Percentiles rank a stretch among this genome's conserved stretches.
Evolutionary conservation across 192 early-diverging fungal genomes (phyloP).

Genomic region (Phycomyces nitens): DNA sequence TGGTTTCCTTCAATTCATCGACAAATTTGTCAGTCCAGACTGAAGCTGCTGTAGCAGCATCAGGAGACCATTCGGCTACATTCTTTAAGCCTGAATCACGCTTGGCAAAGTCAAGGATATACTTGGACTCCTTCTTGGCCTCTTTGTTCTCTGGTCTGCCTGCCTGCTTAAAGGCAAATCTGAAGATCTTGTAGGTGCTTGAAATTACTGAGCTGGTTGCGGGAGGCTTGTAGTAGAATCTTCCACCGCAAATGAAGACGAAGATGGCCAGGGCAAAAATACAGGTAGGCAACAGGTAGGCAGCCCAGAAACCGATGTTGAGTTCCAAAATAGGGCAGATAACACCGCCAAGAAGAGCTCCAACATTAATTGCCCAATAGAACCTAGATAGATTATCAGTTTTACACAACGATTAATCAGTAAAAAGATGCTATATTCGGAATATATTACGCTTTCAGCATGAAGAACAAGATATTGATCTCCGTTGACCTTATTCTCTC

Average conservation of each 20-base stretch:
- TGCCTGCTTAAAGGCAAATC: constrained; percentile 15
- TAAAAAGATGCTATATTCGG: too few relatives aligned
- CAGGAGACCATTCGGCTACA: constrained; percentile 12
- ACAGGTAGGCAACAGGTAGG: constrained; percentile 54
- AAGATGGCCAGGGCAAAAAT: constrained; percentile 50
- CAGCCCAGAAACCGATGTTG: constrained; percentile 60
- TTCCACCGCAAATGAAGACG: constrained; percentile 50
- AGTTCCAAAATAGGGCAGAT: constrained; percentile 38
- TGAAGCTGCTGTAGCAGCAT: background rate
- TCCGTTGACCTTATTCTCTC: background rate
- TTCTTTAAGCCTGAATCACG: constrained; percentile 25
- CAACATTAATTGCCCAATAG: constrained; percentile 67
- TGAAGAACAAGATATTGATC: background rate
- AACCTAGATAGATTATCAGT: constrained; percentile 34
- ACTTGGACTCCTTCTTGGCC: constrained; percentile 11
- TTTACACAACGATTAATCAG: background rate
- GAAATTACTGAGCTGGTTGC: constrained; percentile 53
- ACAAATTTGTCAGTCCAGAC: constrained; percentile 57
- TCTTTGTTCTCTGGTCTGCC: constrained; percentile 19
- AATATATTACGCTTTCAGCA: background rate
- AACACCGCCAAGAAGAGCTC: constrained; percentile 52
- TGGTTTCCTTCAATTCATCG: constrained; percentile 51
- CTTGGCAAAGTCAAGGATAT: constrained; percentile 54
- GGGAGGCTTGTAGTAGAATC: constrained; percentile 43
- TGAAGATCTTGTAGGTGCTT: constrained; percentile 38